These are phyloP conservation scores for Vitis hybrid DNA, from an alignment of 177 flowering plant species.

Conservation along the genomic window DNA sequence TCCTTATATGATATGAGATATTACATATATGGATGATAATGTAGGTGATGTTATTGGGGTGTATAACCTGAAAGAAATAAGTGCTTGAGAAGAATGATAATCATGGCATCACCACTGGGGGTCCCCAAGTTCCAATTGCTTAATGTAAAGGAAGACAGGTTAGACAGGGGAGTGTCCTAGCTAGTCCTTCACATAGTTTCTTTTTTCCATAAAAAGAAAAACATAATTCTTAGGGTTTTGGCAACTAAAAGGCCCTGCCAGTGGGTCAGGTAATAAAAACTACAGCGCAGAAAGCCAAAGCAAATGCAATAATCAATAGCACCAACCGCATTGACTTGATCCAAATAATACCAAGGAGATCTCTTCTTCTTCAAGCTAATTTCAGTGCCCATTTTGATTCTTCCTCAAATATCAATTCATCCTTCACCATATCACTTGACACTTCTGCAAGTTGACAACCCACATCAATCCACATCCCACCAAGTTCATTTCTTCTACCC, in stretches of 20 bases:
- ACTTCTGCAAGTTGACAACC: background rate
- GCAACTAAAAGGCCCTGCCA: too few species aligned
- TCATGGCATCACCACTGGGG: background rate
- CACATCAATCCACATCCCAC: constrained; percentile 3
- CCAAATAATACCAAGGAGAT: background rate
- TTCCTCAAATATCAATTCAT: background rate
- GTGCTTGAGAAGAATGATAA: background rate
- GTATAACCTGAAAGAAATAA: background rate
- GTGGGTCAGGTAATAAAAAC: too few species aligned
- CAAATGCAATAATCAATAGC: constrained; percentile 2
- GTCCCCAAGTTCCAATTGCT: background rate
- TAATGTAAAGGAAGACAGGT: background rate
- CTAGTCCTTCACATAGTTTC: background rate
- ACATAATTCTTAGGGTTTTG: too few species aligned
- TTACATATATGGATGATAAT: background rate
- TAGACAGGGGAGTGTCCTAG: background rate
- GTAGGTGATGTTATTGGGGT: background rate
- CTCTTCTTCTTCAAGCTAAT: constrained; percentile 13
- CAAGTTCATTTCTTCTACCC: background rate
- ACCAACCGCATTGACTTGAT: constrained; percentile 17
- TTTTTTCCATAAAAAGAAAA: background rate
- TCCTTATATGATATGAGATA: too few species aligned
- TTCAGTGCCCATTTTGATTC: background rate
- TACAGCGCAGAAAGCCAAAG: background rate
- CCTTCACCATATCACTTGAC: background rate